Evolutionary conservation across 225 moss, liverwort and hornwort species (phyloP).

Genomic region (Pseudoscleropodium purum): DNA sequence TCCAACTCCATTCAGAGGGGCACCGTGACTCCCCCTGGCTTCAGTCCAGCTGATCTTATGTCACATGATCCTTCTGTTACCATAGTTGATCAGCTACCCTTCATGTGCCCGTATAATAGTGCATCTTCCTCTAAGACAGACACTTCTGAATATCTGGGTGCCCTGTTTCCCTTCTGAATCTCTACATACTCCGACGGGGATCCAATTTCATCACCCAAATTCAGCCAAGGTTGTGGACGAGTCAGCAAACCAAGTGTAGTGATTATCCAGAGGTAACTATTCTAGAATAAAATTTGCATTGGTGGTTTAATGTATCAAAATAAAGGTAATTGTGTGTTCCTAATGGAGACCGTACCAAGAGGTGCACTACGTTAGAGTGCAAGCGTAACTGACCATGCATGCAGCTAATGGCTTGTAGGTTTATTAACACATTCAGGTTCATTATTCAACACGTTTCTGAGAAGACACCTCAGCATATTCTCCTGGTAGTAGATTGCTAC

Average conservation of each 20-base stretch:
- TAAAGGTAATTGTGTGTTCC: slow-evolving; percentile 10
- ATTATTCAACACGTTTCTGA: not conserved
- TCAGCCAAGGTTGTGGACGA: not conserved
- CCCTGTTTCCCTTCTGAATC: not conserved
- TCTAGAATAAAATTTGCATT: not conserved
- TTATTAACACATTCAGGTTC: not conserved
- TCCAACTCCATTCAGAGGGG: not conserved
- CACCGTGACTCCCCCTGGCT: not conserved
- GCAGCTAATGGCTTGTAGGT: not conserved
- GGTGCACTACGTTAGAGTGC: not conserved
- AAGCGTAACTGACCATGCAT: not conserved
- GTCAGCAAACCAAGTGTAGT: not conserved
- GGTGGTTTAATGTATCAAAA: not conserved
- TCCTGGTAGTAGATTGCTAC: not conserved
- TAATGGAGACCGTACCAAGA: not conserved
- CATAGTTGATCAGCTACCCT: not conserved
- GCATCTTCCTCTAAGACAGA: not conserved
- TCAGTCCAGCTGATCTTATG: not conserved
- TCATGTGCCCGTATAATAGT: not conserved
- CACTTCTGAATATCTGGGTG: not conserved
- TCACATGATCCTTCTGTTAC: not conserved
- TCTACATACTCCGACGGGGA: not conserved
- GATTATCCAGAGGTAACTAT: not conserved
- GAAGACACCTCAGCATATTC: not conserved
- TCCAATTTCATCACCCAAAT: not conserved